Base-by-base conservation (phyloP, 345 rosid species). In the Schrenkiella parvula region DNA sequence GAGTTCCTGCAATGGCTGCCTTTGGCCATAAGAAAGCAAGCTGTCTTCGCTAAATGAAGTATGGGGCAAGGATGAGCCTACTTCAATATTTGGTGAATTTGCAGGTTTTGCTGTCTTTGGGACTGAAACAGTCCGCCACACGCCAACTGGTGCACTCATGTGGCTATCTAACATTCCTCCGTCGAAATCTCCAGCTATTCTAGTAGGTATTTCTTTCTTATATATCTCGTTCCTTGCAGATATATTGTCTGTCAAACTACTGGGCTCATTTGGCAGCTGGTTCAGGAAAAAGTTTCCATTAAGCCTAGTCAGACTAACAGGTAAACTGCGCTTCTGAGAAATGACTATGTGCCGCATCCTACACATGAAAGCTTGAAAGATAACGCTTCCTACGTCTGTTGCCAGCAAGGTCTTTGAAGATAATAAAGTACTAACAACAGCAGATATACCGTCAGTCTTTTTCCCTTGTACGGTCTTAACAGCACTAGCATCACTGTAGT, bases 141-240 rank as follows among this genome's bases (percentile, higher is more conserved):
- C 99, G 56, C 95, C 92, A 80, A 92, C 88, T 70, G 98, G 92
- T 64, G 98, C 87, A 85, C 75, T 84, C 66, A 77, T 79, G 76
- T 88, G 97, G 56, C 96, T 80, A 76, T 95, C 99, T 58, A 84
- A 75, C 71, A 86, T 68, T 74, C 91, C 92, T 31, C 93, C 90
- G 48, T 95, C 98, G 80, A 84, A 65, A 84, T 88, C 97, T 73
- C 98, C 93, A 72, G 97, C 98, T 79, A 86, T 90, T 85, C 97
- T 85, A 72, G 88, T 86, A 23, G 99, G 97, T 73, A 90, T 81
- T 53, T 92, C 99, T 83, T 88, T 95, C 84, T 91, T 93, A 81
- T 85, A 87, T 66, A 79, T 68, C 68, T 91, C 93, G 64, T 78
- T 86, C 86, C 88, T 85, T 80, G 84, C 74, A 79, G 95, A 88